Base-by-base conservation (phyloP, 2,329 filamentous ascomycete species). In the Aureobasidium sp. region DNA sequence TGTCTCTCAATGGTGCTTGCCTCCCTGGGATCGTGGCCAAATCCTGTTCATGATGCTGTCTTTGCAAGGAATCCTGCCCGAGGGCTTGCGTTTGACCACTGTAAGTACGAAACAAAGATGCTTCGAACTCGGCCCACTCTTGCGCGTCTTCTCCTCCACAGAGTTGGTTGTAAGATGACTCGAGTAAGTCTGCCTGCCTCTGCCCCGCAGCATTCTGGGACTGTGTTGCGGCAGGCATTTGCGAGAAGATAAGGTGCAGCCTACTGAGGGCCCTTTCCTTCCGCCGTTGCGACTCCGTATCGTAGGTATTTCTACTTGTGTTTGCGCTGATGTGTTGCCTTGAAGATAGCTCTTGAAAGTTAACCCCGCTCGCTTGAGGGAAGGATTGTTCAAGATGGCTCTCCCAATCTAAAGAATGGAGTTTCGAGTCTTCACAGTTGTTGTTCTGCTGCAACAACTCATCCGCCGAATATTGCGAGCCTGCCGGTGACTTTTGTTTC, bases 121-220 rank as follows among this genome's bases (percentile, higher is more conserved):
- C 57, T 5, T 60, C 57, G n/a, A 49, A 60, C 17, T 39, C 44
- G 14, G 57, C 45, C 57, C 57, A 60, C 37, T 49, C 57, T 27
- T 49, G 39, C 6, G 44, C 57, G 17, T 42, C 45, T 20, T 36
- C 57, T 27, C 57, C 57, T 41, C 31, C 44, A 36, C 57, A 60
- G 2, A 60, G 45, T 12, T 60, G 57, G 31, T 60, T 60, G 27
- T 60, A 60, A 42, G 55, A 47, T 14, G 55, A 47, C 8, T 58
- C 55, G 27, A 22, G n/a, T 11, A 15, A 25, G 25, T 58, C 42
- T 37, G 15, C 12, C 25, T 48, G 55, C 20, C 25, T 39, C 29
- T 29, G 11, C 1, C 3, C 8, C 3, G 15, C 15, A 39, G 15
- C 8, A 20, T 3, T 29, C 31, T 47, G 20, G 8, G 42, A 5